These are phyloP conservation scores for Pestalotiopsis sp. DNA, from an alignment of 2,329 filamentous ascomycete species.

Conservation along the genomic window DNA sequence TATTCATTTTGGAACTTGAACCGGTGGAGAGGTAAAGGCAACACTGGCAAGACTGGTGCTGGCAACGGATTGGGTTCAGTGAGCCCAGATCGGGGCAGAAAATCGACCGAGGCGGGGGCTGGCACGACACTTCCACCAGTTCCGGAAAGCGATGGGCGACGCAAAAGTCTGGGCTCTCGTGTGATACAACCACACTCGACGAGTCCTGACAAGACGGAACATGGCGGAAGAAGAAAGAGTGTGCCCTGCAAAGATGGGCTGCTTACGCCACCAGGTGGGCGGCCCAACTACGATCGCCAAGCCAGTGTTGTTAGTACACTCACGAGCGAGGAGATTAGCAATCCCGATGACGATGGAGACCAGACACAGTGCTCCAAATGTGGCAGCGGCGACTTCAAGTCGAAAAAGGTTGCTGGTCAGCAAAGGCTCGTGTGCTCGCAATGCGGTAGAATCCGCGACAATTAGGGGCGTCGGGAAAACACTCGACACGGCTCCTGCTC, in stretches of 20 bases:
- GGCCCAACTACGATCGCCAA: constrained; percentile 1
- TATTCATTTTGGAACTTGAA: constrained; percentile 62
- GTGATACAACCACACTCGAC: neutral
- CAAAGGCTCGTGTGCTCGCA: constrained; percentile 65
- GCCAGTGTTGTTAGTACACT: constrained; percentile 6
- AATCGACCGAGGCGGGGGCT: constrained; percentile 4
- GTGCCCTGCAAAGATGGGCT: constrained; percentile 14
- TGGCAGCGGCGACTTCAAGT: constrained; percentile 64
- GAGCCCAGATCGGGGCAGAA: constrained; percentile 6
- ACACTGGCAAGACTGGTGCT: neutral
- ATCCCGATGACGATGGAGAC: constrained; percentile 43
- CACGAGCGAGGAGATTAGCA: constrained; percentile 24
- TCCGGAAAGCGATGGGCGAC: constrained; percentile 20
- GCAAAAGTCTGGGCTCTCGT: constrained; percentile 21
- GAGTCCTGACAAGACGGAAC: constrained; percentile 10
- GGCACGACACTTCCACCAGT: constrained; percentile 8
- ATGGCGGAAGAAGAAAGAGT: constrained; percentile 25
- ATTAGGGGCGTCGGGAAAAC: constrained; percentile 27
- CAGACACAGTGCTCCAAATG: constrained; percentile 61
- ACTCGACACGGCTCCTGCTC: neutral
- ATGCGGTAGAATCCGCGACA: constrained; percentile 43
- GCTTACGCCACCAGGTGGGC: constrained; percentile 9
- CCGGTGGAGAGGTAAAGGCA: constrained; percentile 50
- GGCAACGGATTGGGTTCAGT: constrained; percentile 7
- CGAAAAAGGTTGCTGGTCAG: constrained; percentile 54